Evolutionary conservation across 306 rosid species (phyloP).

Genomic region (Trifolium dubium): DNA sequence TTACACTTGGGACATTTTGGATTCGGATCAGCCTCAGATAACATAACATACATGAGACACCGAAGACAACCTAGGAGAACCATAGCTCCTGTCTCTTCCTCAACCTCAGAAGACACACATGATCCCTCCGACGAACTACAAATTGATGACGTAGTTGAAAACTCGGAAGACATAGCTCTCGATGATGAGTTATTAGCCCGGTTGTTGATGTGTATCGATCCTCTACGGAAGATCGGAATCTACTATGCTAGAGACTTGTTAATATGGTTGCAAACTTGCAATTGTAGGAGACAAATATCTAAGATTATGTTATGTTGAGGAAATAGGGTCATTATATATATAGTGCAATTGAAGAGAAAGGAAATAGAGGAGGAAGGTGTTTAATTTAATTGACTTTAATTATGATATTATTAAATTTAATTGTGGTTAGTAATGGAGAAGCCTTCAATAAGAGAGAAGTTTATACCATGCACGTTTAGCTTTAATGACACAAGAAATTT

Average conservation of each 20-base stretch:
- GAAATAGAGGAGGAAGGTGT: background rate
- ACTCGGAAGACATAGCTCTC: background rate
- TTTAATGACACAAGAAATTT: slow-evolving; percentile 2
- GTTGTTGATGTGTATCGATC: background rate
- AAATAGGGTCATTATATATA: slow-evolving; percentile 11
- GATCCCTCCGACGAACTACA: background rate
- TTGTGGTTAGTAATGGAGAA: slow-evolving; percentile 21
- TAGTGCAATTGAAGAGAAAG: background rate
- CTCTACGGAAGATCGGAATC: background rate
- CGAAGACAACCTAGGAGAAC: slow-evolving; percentile 15
- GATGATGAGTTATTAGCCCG: background rate
- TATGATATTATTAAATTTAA: background rate
- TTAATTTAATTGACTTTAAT: background rate
- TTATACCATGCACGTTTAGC: slow-evolving; percentile 2
- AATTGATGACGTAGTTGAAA: background rate
- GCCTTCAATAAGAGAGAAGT: background rate
- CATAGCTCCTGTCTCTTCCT: slow-evolving; percentile 12
- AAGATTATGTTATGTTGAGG: background rate
- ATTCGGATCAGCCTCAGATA: background rate
- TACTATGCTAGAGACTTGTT: background rate
- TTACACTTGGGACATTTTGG: slow-evolving; percentile 14
- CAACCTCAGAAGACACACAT: background rate
- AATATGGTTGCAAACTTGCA: background rate
- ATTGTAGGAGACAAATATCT: background rate
- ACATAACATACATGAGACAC: slow-evolving; percentile 12